A percentile compares a stretch with the other conserved stretches of the same genome.
Evolutionary conservation across 805 yeast genomes (phyloP).

Genomic region (Huiozyma naganishii): DNA sequence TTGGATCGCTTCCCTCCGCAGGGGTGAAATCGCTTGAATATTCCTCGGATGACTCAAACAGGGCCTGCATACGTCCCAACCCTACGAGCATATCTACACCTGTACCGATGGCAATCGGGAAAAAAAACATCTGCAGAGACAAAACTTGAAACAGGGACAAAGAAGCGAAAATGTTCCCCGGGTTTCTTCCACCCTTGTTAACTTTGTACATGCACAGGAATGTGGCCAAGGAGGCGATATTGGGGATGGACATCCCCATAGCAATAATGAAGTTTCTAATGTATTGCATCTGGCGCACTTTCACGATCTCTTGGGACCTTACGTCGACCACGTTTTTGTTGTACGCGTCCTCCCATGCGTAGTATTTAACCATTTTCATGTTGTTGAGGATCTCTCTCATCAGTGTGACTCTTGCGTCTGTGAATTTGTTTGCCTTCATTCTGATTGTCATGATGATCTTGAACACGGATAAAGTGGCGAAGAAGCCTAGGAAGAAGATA

Average conservation of each 20-base stretch:
- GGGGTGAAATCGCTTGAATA: conserved; percentile 15
- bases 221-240: conserved; percentile 57
- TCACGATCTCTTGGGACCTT: conserved; percentile 51
- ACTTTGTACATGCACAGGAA: conserved; percentile 39
- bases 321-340: conserved; percentile 40
- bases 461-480: conserved; percentile 36
- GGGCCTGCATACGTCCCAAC: conserved; percentile 43
- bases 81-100: conserved; percentile 60
- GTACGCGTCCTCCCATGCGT: conserved; percentile 87
- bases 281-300: conserved; percentile 53
- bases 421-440: conserved; percentile 44
- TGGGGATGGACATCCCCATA: conserved; percentile 54
- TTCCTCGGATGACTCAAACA: conserved; percentile 37
- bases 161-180: conserved; percentile 62
- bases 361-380: conserved; percentile 75
- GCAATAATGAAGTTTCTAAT: conserved; percentile 56
- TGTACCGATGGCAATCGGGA: conserved; percentile 61
- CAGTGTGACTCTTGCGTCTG: conserved; percentile 66
- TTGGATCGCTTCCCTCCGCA: conserved; percentile 11
- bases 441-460: conserved; percentile 45
- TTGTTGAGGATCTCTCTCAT: conserved; percentile 72
- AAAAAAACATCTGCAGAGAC: conserved; percentile 50
- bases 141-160: conserved; percentile 55
- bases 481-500: conserved; percentile 34
- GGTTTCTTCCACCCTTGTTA: conserved; percentile 31